Percentiles rank a stretch among this genome's conserved stretches.
Evolutionary conservation across 169 alveolate species (phyloP).

Genomic region (Blepharisma undulans): DNA sequence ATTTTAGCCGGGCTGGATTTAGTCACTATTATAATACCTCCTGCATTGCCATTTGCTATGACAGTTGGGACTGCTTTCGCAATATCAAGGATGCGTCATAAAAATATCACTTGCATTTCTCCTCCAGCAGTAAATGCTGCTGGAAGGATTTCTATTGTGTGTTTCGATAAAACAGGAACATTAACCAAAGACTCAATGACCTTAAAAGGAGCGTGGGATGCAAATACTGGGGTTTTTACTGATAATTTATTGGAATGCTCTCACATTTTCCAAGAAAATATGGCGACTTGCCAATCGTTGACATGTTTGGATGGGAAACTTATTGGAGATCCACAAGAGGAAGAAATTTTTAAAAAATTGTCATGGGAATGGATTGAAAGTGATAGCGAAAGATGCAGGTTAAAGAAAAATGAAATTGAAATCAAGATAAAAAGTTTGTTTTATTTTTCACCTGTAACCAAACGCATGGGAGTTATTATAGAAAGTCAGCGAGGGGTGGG

Average conservation of each 20-base stretch:
- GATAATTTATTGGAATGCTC: constrained; percentile 28
- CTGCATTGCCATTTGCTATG: constrained; percentile 83
- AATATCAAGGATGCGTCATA: constrained; percentile 66
- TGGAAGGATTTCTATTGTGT: constrained; percentile 94
- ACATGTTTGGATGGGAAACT: constrained; percentile 67
- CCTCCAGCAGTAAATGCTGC: constrained; percentile 95
- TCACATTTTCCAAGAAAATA: constrained; percentile 54
- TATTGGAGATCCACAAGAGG: constrained; percentile 86
- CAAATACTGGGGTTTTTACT: background rate
- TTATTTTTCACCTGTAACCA: constrained; percentile 80
- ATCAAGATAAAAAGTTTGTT: constrained; percentile 66
- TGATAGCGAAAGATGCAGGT: background rate
- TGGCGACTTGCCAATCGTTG: constrained; percentile 84
- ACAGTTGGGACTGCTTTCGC: constrained; percentile 79
- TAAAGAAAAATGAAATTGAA: constrained; percentile 35
- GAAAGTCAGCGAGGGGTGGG: constrained; percentile 66
- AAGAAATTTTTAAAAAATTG: constrained; percentile 81
- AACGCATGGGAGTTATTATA: constrained; percentile 87
- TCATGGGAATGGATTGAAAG: constrained; percentile 72
- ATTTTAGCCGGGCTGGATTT: constrained; percentile 69
- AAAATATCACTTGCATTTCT: constrained; percentile 90
- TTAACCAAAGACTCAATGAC: constrained; percentile 92
- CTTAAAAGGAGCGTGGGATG: background rate
- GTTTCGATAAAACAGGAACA: constrained; percentile 98
- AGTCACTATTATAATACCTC: constrained; percentile 80